Evolutionary conservation across 139 green algal genomes (phyloP).

Genomic region (Astrephomene gubernaculifera): DNA sequence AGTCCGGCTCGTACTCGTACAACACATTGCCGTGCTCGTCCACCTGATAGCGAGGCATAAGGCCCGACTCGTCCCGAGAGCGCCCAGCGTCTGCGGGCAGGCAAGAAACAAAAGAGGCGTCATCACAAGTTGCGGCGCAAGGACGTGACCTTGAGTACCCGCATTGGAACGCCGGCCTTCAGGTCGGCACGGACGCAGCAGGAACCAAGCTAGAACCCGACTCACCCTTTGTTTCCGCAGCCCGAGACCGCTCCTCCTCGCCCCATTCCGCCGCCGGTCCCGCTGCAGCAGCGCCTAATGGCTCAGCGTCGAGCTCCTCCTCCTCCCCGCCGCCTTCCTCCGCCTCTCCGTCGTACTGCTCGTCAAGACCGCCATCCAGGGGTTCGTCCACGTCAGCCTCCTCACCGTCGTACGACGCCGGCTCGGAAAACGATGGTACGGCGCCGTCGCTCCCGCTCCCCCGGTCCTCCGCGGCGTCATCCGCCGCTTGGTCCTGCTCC

Average conservation of each 20-base stretch:
- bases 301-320: not conserved
- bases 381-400: constrained; percentile 36
- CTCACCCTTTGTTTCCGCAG: constrained; percentile 9
- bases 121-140: no score
- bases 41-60: constrained; percentile 25
- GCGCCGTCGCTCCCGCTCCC: not conserved
- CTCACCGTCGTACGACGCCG: constrained; percentile 12
- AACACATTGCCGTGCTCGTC: constrained; percentile 48
- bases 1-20: constrained; percentile 63
- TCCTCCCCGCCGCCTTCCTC: constrained; percentile 26
- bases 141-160: no score
- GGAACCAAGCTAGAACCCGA: no score
- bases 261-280: not conserved
- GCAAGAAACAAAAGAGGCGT: no score
- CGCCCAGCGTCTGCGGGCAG: not conserved
- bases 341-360: not conserved
- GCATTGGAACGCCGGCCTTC: no score
- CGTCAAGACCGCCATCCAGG: not conserved
- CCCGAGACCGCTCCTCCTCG: constrained; percentile 12
- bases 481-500: not conserved
- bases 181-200: no score
- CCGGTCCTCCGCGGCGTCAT: not conserved
- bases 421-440: constrained; percentile 7
- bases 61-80: not conserved
- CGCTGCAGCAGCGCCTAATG: not conserved